A percentile compares a stretch with the other conserved stretches of the same genome.
phyloP scores from a whole-genome alignment of 2,329 filamentous ascomycete species.

The Claviceps pazoutovae region DNA sequence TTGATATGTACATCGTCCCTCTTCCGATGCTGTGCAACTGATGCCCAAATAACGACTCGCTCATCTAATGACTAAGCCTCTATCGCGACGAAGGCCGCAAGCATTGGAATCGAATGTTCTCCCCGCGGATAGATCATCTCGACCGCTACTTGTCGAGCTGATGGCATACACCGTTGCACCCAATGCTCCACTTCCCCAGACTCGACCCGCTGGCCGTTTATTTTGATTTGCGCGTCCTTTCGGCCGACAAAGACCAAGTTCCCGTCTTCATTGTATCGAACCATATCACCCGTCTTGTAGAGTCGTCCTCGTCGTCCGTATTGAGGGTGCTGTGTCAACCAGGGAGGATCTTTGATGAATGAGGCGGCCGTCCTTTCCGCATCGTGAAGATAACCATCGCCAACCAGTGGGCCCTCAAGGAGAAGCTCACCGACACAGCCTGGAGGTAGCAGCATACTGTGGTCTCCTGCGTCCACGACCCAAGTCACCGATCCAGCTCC shows the following conservation, averaged over 20 bases:
- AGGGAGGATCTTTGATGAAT: background rate
- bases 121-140: background rate
- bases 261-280: conserved; percentile 8
- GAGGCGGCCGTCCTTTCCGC: background rate
- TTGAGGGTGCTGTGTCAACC: background rate
- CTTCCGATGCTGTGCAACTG: no score
- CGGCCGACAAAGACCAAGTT: conserved; percentile 13
- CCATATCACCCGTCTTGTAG: conserved; percentile 14
- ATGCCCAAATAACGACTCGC: no score
- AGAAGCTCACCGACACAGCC: conserved; percentile 3
- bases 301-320: background rate
- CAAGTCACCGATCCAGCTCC: background rate
- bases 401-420: conserved; percentile 1
- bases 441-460: background rate
- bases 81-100: background rate
- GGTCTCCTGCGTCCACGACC: background rate
- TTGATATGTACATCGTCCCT: no score
- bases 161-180: background rate
- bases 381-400: conserved; percentile 1
- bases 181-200: conserved; percentile 8
- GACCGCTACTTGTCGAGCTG: background rate
- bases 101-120: no score
- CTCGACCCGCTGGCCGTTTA: conserved; percentile 15
- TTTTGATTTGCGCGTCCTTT: conserved; percentile 13
- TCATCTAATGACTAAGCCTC: background rate